Conservation (phyloP, 2,329 filamentous ascomycete species). For the Chaetomium sp. region DNA sequence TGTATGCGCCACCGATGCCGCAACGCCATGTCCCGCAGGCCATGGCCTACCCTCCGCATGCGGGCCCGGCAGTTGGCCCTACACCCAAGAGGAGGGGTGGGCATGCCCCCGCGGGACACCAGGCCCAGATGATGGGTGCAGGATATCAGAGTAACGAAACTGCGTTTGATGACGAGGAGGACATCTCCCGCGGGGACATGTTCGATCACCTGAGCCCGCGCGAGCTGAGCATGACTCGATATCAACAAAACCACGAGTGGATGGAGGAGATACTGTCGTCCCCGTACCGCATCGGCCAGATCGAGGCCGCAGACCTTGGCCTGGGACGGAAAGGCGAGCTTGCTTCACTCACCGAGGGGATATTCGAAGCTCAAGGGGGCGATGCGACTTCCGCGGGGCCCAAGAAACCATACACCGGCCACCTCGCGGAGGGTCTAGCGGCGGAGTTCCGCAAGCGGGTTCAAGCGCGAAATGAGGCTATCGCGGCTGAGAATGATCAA, state of each 20-base stretch:
- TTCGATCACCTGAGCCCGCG: constrained; percentile 88
- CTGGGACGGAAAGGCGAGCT: constrained; percentile 84
- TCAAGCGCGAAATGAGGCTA: constrained; percentile 68
- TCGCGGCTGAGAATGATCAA: constrained; percentile 78
- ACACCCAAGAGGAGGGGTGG: constrained; percentile 55
- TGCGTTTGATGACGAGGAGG: constrained; percentile 82
- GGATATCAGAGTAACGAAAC: constrained; percentile 40
- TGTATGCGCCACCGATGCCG: constrained; percentile 51
- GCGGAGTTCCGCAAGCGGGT: constrained; percentile 83
- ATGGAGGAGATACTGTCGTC: constrained; percentile 97
- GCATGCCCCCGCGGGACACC: constrained; percentile 38
- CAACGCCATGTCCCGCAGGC: constrained; percentile 57
- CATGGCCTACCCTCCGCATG: constrained; percentile 64
- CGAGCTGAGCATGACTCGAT: constrained; percentile 84
- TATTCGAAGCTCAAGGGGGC: constrained; percentile 69
- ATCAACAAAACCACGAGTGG: constrained; percentile 96
- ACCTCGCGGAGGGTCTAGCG: constrained; percentile 73
- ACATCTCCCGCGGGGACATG: constrained; percentile 81
- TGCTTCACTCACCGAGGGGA: constrained; percentile 76
- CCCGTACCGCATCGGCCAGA: constrained; percentile 81
- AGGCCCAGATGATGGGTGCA: constrained; percentile 31
- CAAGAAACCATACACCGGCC: constrained; percentile 65
- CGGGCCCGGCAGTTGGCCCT: constrained; percentile 48
- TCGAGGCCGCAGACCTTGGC: constrained; percentile 83
- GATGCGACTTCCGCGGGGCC: constrained; percentile 49